phyloP scores from a whole-genome alignment of 257 asterid genomes.

The Plantago elongata region DNA sequence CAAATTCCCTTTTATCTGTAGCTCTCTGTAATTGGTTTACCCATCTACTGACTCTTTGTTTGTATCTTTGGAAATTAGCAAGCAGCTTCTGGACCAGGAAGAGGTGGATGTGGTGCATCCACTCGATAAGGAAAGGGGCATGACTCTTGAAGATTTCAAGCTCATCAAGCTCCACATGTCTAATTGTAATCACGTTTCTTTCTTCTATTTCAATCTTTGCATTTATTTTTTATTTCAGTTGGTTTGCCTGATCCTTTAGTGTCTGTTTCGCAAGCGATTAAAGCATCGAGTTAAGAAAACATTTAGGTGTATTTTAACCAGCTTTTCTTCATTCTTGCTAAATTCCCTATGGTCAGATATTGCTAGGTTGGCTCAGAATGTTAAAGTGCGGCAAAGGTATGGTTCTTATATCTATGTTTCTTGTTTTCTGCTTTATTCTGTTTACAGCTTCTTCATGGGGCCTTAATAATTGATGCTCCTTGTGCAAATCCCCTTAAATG shows the following conservation, averaged over 20 bases:
- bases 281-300: no score
- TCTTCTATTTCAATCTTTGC: not conserved
- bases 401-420: conserved; percentile 5
- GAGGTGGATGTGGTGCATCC: conserved; percentile 75
- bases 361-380: conserved; percentile 77
- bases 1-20: not conserved
- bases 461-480: not conserved
- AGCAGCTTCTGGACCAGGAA: conserved; percentile 74
- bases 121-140: conserved; percentile 76
- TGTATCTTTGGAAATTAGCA: conserved; percentile 32
- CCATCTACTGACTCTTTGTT: not conserved
- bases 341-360: conserved; percentile 42
- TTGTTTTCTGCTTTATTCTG: not conserved
- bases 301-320: no score
- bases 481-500: no score
- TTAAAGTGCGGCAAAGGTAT: conserved; percentile 93
- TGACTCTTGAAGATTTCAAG: conserved; percentile 81
- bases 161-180: conserved; percentile 85
- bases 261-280: no score
- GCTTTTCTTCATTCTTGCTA: not conserved
- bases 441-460: not conserved
- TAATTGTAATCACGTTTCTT: conserved; percentile 40
- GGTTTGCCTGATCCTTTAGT: no score
- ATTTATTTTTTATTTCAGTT: not conserved
- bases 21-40: not conserved